Base-by-base conservation (phyloP, 805 yeast species). In the Candida koratica region DNA sequence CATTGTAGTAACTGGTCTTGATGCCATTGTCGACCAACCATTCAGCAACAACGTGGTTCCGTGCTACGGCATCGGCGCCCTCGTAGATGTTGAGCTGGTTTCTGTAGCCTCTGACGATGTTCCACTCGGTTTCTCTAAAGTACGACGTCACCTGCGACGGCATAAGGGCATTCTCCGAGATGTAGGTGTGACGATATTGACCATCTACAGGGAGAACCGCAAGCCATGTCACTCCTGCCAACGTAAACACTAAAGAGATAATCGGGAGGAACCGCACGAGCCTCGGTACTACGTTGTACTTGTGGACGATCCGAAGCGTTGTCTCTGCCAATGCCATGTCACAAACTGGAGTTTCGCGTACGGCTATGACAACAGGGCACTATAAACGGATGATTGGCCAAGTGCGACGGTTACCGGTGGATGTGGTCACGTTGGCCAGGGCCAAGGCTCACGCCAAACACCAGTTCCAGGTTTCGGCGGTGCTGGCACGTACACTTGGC, bases 121-220 rank as follows among this genome's bases (percentile, higher is more conserved):
- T 86, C 97, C 97, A 93, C 55, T 93, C 97, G 26, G 87, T 77
- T 52, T 90, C 97, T 37, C 97, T 71, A 56, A 85, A 93, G 55
- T 87, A 88, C 16, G 94, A 80, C 48, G 81, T 81, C 2, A 93
- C 97, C 56, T 93, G 97, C 0, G 95, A 89, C 6, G 99, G 97
- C 85, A 93, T 80, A 56, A 93, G 67, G 20, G 99, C 99, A 60
- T 93, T 93, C 54, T 93, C 99, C 6, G 95, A 83, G 9, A 89
- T 83, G 56, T 93, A 93, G 2, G 96, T 87, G 44, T 69, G 61
- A 37, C 97, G 68, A 56, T 66, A 86, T 52, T 85, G 86, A 14
- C 96, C 97, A 12, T 83, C 83, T 47, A 78, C 43, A 0, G 97
- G 96, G 33, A 88, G 64, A 15, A 71, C 59, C 10, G 73, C 55